These are phyloP conservation scores for Monosporascus sp. DNA, from an alignment of 2,329 filamentous ascomycete species.

Conservation along the genomic window DNA sequence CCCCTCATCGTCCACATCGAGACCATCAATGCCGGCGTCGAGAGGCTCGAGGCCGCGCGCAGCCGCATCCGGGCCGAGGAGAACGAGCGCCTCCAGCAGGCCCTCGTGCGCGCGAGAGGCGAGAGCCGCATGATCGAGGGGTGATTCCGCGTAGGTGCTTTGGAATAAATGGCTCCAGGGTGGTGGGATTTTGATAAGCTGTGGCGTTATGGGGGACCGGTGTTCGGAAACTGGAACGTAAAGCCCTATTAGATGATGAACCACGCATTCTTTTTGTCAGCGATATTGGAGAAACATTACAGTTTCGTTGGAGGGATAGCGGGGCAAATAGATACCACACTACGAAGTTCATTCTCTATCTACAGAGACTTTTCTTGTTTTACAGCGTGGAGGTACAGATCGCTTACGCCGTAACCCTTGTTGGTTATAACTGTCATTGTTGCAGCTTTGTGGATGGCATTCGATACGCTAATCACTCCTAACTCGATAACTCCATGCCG, in stretches of 20 bases:
- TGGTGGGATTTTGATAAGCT: neutral
- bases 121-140: conserved; percentile 39
- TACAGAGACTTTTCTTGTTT: too few species aligned
- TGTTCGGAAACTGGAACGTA: neutral
- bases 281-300: too few species aligned
- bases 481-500: too few species aligned
- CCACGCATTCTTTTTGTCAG: neutral
- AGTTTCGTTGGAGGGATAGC: too few species aligned
- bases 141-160: conserved; percentile 3
- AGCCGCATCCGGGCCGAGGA: conserved; percentile 54
- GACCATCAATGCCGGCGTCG: conserved; percentile 66
- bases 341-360: too few species aligned
- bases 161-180: neutral
- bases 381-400: too few species aligned
- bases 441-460: too few species aligned
- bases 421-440: too few species aligned
- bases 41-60: conserved; percentile 62
- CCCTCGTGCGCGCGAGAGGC: conserved; percentile 41
- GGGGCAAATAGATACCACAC: too few species aligned
- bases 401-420: too few species aligned
- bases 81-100: conserved; percentile 50
- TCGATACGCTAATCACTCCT: too few species aligned
- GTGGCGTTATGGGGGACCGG: too few species aligned
- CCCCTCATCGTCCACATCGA: conserved; percentile 71
- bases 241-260: neutral